Base-by-base conservation (phyloP, 2,329 filamentous ascomycete genomes). In the Aspergillus pseudotamarii region DNA sequence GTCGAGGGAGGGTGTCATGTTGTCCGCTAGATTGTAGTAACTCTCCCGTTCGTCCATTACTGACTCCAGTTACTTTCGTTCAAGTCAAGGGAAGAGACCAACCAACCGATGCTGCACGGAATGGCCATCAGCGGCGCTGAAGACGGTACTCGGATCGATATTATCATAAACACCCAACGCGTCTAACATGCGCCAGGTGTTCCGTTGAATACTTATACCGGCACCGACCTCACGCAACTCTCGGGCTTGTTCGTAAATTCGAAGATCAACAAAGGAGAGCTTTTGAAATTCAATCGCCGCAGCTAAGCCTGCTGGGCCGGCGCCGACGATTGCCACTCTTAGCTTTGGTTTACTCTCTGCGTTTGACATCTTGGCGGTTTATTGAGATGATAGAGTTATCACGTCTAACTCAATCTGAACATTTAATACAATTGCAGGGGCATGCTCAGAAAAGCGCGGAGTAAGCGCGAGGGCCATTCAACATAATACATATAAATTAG, bases 151-250 rank as follows among this genome's bases (percentile, higher is more conserved):
- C 3, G 38, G 59, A 6, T 65, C 51, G 30, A 65, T 58, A 50
- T 67, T 57, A 36, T 61, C 53, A 30, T 62, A 63, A 9, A 58
- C 65, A 1, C 59, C 61, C 14, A 67, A 43, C 1, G n/a, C 26
- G 5, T 67, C 65, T 5, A 65, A 30, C 63, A 64, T 67, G 14
- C 63, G 65, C 61, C 65, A 67, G 1, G 63, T 65, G 11, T 67
- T 67, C 1, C 57, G 57, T 14, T 65, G 63, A 6, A 65, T 53
- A 28, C 59, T 65, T n/a, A 65, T 61, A 0, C 63, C 65, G 2
- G 63, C 62, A 12, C 65, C 65, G 2, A 64, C 58, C 34, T 67
- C 65, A 9, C 61, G 59, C 0, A 67, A 51, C 48, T 60, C 61
- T 4, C 36, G 50, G 0, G 63, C 63, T 34, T 67, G 63, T 12